Conservation (phyloP, 2,329 filamentous ascomycete genomes). For the Fusarium phyllophilum region DNA sequence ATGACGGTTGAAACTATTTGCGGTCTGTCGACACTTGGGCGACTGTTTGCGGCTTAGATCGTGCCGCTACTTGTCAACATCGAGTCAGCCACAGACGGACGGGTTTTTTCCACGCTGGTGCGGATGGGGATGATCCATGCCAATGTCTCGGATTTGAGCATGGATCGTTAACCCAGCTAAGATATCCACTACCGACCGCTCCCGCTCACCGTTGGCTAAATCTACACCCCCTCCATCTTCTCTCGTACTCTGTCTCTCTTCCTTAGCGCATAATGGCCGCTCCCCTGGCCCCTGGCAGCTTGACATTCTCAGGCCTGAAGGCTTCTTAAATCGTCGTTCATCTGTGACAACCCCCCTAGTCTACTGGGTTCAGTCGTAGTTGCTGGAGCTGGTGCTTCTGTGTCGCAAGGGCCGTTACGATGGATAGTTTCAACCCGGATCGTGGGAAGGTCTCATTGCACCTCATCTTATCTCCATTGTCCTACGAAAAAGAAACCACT, state of each 20-base stretch:
- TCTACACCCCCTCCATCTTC: slow-evolving; percentile 13
- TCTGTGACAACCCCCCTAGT: background rate
- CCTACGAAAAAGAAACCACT: slow-evolving; percentile 9
- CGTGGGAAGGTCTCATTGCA: slow-evolving; percentile 32
- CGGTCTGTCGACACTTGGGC: slow-evolving; percentile 13
- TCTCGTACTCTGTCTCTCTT: background rate
- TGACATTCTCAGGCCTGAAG: slow-evolving; percentile 4
- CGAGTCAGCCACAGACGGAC: slow-evolving; percentile 33
- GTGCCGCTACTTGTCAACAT: slow-evolving; percentile 24
- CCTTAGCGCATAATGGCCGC: background rate
- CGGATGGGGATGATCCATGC: slow-evolving; percentile 26
- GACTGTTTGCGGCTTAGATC: slow-evolving; percentile 30
- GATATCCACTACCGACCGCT: slow-evolving; percentile 34
- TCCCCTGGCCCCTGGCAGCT: background rate
- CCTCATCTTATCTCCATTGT: slow-evolving; percentile 32
- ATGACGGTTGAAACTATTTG: slow-evolving; percentile 26
- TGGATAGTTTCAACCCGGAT: slow-evolving; percentile 30
- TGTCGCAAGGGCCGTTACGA: slow-evolving; percentile 17
- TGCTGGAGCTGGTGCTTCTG: background rate
- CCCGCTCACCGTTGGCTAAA: slow-evolving; percentile 38
- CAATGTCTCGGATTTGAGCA: slow-evolving; percentile 31
- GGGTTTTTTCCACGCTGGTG: slow-evolving; percentile 19
- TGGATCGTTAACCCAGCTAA: slow-evolving; percentile 18
- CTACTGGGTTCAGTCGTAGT: background rate
- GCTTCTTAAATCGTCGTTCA: background rate